Evolutionary conservation across 495 filamentous ascomycete genomes (phyloP), one percentile per base, ranked within the genome.

Genomic region (Ramalina intermedia): DNA sequence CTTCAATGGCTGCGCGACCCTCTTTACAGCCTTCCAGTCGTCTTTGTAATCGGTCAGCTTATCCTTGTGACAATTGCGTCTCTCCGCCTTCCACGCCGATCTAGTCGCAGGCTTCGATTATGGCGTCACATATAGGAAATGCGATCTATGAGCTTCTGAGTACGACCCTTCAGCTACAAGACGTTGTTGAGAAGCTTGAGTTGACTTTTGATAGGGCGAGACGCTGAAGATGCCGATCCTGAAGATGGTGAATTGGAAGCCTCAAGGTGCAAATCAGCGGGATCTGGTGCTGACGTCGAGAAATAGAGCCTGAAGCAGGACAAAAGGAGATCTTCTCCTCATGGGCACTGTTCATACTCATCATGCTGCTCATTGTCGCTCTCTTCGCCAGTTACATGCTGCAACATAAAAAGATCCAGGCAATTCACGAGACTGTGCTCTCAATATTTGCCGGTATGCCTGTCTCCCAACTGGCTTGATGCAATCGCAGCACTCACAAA

Each of bases 311-410:
- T 42, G 80, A 81, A 43, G 71, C 81, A 20, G 79, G 77, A 16
- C 69, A 93, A 64, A 84, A 90, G 70, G 91, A 96, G 70, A 84
- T 94, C 41, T 84, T 84, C 59, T 82, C 88, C 59, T 94, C 91
- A 71, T 94, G 88, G 86, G 88, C 90, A 20, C 77, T 98, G 46
- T 94, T 95, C 63, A 96, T 98, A 59, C 77, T 94, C 56, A 90
- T 98, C 50, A 75, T 84, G 71, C 74, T 98, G 40, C 76, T 98
- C 58, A 93, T 96, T 58, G 73, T 85, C 48, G 91, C 91, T 40
- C 81, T 98, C 51, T 96, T 96, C 68, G 91, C 87, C 26, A 95
- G 88, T 75, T 98, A 98, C 66, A 81, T 90, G 54, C 75, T 96
- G 38, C 90, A 96, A 65, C 80, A 90, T 65, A 83, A 81, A 69